Conservation (phyloP, 257 asterid species). For the Parsonsia alboflavescens region DNA sequence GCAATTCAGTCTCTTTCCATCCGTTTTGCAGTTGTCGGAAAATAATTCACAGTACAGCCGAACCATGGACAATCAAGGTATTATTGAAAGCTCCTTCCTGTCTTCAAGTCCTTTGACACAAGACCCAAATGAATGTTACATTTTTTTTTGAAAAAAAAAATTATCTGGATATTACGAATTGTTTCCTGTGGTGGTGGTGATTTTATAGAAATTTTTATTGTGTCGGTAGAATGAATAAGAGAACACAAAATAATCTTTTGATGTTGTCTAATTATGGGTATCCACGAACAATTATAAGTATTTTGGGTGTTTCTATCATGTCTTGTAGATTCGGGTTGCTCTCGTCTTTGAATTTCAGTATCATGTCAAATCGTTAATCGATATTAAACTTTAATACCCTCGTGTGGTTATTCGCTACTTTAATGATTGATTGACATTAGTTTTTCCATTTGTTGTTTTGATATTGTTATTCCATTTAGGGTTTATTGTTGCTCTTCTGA, state of each 20-base stretch:
- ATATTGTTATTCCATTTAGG: neutral
- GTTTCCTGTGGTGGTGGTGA: neutral
- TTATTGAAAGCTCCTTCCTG: conserved; percentile 14
- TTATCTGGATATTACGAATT: neutral
- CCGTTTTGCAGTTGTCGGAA: neutral
- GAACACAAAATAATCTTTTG: neutral
- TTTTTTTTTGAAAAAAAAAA: neutral
- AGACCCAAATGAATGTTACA: neutral
- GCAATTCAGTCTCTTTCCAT: no score
- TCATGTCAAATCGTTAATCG: neutral
- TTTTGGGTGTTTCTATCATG: neutral
- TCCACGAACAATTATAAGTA: neutral
- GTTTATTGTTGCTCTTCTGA: neutral
- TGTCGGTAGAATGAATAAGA: neutral
- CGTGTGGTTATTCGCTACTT: neutral
- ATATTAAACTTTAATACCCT: neutral
- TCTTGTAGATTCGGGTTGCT: neutral
- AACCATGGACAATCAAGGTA: conserved; percentile 9
- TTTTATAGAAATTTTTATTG: neutral
- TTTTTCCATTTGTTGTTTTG: neutral
- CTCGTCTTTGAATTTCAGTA: neutral
- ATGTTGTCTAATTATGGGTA: neutral
- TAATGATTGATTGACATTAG: neutral
- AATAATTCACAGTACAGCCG: neutral
- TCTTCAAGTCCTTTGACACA: conserved; percentile 27